Evolutionary conservation across 192 early-diverging fungal species (phyloP).

Genomic region (Dissophora globulifera): DNA sequence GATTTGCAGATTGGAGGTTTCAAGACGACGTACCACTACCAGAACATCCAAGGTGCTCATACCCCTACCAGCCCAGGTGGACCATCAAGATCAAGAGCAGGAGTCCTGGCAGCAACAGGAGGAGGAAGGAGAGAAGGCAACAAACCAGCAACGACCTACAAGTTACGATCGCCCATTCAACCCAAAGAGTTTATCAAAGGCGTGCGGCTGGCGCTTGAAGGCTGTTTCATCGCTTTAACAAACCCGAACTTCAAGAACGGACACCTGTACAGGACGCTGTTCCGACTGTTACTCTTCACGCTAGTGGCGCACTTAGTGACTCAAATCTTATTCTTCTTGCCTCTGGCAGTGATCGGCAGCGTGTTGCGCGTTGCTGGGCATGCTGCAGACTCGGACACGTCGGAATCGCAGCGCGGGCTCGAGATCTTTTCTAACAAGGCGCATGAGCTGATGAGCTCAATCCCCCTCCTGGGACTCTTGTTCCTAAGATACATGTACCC

Average conservation of each 20-base stretch:
- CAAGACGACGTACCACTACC: conserved; percentile 1
- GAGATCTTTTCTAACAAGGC: conserved; percentile 40
- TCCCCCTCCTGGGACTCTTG: conserved; percentile 63
- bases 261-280: conserved; percentile 51
- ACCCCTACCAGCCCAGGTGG: background rate
- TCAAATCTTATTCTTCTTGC: conserved; percentile 58
- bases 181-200: conserved; percentile 55
- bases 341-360: conserved; percentile 50
- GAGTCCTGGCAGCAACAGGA: background rate
- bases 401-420: conserved; percentile 42
- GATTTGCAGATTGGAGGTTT: conserved; percentile 19
- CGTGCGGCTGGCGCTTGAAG: conserved; percentile 53
- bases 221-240: conserved; percentile 53
- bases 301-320: conserved; percentile 55
- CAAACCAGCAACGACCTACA: conserved; percentile 7
- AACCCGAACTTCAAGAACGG: conserved; percentile 60
- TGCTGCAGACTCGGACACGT: conserved; percentile 35
- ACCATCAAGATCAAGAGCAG: background rate
- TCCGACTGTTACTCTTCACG: conserved; percentile 53
- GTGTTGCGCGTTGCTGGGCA: conserved; percentile 38
- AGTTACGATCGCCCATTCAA: conserved; percentile 40
- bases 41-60: conserved; percentile 34
- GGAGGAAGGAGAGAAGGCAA: too few relatives aligned
- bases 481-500: conserved; percentile 70
- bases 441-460: conserved; percentile 48